These are phyloP conservation scores for Aspergillus bombycis DNA, from an alignment of 2,329 filamentous ascomycete species.

Conservation along the genomic window DNA sequence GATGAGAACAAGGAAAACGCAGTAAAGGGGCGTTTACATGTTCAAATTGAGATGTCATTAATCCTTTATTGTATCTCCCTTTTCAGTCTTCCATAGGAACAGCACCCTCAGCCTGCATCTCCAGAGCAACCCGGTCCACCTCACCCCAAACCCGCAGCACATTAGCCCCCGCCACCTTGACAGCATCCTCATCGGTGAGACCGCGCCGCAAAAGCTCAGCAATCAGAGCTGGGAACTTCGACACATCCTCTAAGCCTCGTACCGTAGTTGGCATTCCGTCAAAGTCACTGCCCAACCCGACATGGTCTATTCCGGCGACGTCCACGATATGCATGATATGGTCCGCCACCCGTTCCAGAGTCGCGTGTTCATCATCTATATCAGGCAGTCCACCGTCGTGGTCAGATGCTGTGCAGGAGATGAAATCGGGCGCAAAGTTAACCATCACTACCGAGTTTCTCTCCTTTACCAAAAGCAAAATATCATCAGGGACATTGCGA, in stretches of 20 bases:
- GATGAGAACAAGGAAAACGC: too few species aligned
- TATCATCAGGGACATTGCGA: constrained; percentile 84
- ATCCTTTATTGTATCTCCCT: too few species aligned
- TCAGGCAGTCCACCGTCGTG: constrained; percentile 68
- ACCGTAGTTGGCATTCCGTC: constrained; percentile 69
- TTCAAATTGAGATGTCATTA: too few species aligned
- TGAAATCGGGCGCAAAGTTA: constrained; percentile 82
- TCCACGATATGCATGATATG: constrained; percentile 84
- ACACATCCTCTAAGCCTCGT: constrained; percentile 78
- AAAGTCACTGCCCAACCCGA: constrained; percentile 90
- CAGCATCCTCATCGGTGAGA: constrained; percentile 72
- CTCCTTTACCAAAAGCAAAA: constrained; percentile 74
- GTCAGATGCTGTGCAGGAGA: constrained; percentile 69
- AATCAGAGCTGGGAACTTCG: constrained; percentile 78
- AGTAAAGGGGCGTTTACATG: too few species aligned
- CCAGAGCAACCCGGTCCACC: constrained; percentile 70
- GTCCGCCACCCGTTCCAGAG: constrained; percentile 73
- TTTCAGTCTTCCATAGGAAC: constrained; percentile 46
- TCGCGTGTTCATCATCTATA: constrained; percentile 68
- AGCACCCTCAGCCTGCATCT: constrained; percentile 63
- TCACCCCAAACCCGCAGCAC: constrained; percentile 81
- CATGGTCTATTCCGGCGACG: constrained; percentile 81
- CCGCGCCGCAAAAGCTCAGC: constrained; percentile 73
- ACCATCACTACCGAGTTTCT: constrained; percentile 83
- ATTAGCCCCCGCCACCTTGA: constrained; percentile 78